These are phyloP conservation scores for Avena atlantica DNA, from an alignment of 176 grass and related monocot species.

Conservation along the genomic window DNA sequence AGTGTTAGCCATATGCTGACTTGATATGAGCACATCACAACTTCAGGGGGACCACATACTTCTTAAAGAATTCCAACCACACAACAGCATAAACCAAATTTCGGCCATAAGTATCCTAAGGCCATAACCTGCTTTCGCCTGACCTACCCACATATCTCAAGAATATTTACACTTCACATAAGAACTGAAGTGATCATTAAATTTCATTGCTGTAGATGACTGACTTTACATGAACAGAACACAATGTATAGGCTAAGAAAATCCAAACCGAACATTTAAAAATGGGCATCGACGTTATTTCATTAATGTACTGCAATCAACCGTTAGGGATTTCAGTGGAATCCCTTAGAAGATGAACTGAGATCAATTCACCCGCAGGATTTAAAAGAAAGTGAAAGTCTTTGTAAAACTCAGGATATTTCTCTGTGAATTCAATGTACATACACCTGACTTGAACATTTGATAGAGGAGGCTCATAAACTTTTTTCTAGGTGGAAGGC, in stretches of 20 bases:
- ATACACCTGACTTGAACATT: background rate
- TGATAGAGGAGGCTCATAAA: background rate
- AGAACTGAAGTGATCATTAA: background rate
- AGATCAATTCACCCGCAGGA: background rate
- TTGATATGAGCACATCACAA: constrained; percentile 18
- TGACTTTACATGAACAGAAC: constrained; percentile 5
- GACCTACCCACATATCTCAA: background rate
- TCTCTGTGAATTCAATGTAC: background rate
- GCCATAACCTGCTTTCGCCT: background rate
- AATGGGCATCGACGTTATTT: background rate
- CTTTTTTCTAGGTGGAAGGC: background rate
- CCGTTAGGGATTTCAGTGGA: background rate
- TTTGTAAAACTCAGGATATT: background rate
- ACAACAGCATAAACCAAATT: background rate
- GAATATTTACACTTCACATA: background rate
- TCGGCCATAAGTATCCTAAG: background rate
- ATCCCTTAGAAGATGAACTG: background rate
- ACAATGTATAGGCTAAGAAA: background rate
- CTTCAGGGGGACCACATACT: background rate
- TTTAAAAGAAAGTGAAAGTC: background rate
- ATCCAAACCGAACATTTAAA: background rate
- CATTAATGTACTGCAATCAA: background rate
- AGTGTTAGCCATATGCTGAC: background rate
- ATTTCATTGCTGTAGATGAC: background rate
- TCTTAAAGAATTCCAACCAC: background rate